Evolutionary conservation across 495 filamentous ascomycete species (phyloP), one percentile per base, ranked within the genome.

Genomic region (Pyrenula aspistea): DNA sequence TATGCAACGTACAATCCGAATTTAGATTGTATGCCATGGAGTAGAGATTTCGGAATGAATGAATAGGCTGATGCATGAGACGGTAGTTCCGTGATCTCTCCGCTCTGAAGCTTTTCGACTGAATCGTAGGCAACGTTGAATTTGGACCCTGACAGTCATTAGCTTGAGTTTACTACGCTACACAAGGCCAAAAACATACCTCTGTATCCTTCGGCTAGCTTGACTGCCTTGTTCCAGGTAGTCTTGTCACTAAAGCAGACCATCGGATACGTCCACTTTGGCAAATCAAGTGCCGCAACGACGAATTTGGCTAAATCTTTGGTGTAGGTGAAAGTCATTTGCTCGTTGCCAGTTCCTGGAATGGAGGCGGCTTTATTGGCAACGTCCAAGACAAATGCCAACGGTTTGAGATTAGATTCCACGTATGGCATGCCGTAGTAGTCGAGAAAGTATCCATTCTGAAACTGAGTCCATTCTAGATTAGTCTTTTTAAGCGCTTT

Each of bases 361-460:
- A 83, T 80, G 8, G 68, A 75, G 10, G 79, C 79, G 21, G 59
- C 61, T 50, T 71, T 66, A 62, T 69, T 67, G 0, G 63, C 36
- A 2, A 81, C 71, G 59, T 82, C 73, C 15, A 80, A 59, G 15
- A 77, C 71, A 19, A 80, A 66, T 1, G 65, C 64, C 8, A 65
- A 63, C 1, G 70, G 75, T 3, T 59, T 56, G 54, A 76, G 24
- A 47, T 64, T 21, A 36, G 49, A 49, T 51, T 47, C 59, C 50
- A 74, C 59, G 25, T 67, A 54, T 20, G 76, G 77, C 65, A 77
- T 71, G 25, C 72, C 75, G 64, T 67, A 82, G 61, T 79, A 81
- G 60, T 83, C 77, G 65, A 80, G 72, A 59, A 82, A 81, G 61
- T 71, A 75, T 1, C 77, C 80, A 23, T 70, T 74, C 42, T 70